Percentiles rank a stretch among this genome's conserved stretches.
These are phyloP conservation scores for Xylariaceae sp. DNA, from an alignment of 2,329 filamentous ascomycete species.

Conservation along the genomic window DNA sequence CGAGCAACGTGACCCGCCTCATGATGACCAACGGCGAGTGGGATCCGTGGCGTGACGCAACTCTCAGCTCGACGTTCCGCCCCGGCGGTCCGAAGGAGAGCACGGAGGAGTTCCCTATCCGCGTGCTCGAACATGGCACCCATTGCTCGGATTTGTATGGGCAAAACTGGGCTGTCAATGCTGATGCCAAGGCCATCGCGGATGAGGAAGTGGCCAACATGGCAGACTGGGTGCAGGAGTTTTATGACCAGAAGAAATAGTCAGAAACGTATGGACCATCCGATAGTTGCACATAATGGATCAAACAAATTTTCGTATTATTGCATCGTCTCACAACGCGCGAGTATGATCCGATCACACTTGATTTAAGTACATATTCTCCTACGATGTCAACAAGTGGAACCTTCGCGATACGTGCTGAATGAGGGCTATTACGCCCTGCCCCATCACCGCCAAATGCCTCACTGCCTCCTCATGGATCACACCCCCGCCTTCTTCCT, in stretches of 20 bases:
- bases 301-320: too few relatives aligned
- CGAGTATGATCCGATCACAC: too few relatives aligned
- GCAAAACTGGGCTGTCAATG: conserved; percentile 47
- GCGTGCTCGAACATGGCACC: conserved; percentile 30
- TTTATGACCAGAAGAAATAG: conserved; percentile 28
- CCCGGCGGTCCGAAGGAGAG: conserved; percentile 34
- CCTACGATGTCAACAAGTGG: too few relatives aligned
- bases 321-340: too few relatives aligned
- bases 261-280: neutral
- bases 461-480: too few relatives aligned
- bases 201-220: conserved; percentile 48
- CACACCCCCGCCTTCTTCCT: conserved; percentile 5
- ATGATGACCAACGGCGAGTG: conserved; percentile 36
- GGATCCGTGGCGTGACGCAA: conserved; percentile 38
- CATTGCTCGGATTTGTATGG: conserved; percentile 38
- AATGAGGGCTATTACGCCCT: too few relatives aligned
- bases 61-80: conserved; percentile 32
- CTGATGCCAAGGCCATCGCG: conserved; percentile 44
- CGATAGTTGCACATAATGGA: too few relatives aligned
- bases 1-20: conserved; percentile 29
- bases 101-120: conserved; percentile 27
- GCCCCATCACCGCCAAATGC: too few relatives aligned
- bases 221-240: conserved; percentile 51
- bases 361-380: too few relatives aligned
- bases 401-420: too few relatives aligned